These are phyloP conservation scores for Vaccinium macrocarpon DNA, from an alignment of 148 eudicot species.

Conservation along the genomic window DNA sequence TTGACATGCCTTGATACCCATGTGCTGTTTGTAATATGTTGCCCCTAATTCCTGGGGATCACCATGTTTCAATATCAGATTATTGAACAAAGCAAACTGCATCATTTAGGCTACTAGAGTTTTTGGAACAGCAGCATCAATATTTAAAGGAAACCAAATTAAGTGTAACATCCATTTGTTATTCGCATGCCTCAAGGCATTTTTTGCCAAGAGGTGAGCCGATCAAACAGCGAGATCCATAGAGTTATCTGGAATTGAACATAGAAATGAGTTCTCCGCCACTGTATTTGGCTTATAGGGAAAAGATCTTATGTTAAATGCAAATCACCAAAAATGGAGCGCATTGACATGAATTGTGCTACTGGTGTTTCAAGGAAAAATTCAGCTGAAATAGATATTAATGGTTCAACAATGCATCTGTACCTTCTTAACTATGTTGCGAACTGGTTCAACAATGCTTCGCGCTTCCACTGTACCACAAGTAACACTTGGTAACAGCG, in stretches of 20 bases:
- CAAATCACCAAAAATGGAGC: background rate
- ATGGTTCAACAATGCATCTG: background rate
- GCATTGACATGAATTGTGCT: background rate
- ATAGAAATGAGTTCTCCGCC: background rate
- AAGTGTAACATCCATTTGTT: background rate
- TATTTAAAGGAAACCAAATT: background rate
- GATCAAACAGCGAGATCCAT: background rate
- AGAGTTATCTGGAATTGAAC: background rate
- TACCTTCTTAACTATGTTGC: constrained; percentile 28
- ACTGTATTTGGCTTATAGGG: background rate
- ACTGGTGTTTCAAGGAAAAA: background rate
- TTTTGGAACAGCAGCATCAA: background rate
- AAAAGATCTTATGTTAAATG: background rate
- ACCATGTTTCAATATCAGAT: background rate
- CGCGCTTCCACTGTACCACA: constrained; percentile 31
- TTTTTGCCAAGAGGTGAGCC: background rate
- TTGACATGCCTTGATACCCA: background rate
- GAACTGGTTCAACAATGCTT: constrained; percentile 30
- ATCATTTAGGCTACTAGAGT: no score
- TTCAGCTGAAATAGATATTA: background rate
- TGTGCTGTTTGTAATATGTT: background rate
- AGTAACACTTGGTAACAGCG: constrained; percentile 30
- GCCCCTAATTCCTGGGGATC: background rate
- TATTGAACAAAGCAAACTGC: background rate
- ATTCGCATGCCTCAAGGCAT: background rate